A percentile compares a stretch with the other conserved stretches of the same genome.
Conservation (phyloP, 306 rosid species). For the Sophora flavescens region DNA sequence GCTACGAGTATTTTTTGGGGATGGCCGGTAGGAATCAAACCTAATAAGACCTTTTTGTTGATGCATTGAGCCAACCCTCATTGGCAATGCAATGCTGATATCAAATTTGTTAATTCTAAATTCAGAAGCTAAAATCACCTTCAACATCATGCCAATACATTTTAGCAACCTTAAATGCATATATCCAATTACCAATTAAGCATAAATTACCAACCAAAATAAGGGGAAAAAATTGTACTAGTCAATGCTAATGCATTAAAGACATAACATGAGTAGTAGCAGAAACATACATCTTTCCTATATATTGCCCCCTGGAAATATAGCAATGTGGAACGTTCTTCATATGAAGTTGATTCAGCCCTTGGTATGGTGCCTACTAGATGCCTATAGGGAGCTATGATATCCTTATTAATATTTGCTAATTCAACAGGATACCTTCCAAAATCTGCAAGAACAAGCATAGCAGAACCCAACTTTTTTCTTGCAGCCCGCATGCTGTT, state of each 20-base stretch:
- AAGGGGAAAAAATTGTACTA: not conserved
- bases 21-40: too few relatives aligned
- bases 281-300: slow-evolving; percentile 89
- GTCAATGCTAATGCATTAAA: slow-evolving; percentile 22
- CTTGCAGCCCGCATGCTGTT: slow-evolving; percentile 88
- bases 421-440: slow-evolving; percentile 86
- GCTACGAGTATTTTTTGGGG: too few relatives aligned
- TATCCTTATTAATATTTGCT: slow-evolving; percentile 86
- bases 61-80: too few relatives aligned
- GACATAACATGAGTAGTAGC: slow-evolving; percentile 38
- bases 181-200: slow-evolving; percentile 34
- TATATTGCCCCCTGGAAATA: slow-evolving; percentile 94
- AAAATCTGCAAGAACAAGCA: slow-evolving; percentile 93
- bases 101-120: slow-evolving; percentile 23
- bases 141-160: slow-evolving; percentile 4
- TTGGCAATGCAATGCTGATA: not conserved
- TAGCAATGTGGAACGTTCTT: slow-evolving; percentile 70
- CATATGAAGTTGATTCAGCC: slow-evolving; percentile 70
- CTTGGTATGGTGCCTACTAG: slow-evolving; percentile 63
- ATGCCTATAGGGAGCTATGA: slow-evolving; percentile 91
- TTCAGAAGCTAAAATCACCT: slow-evolving; percentile 29
- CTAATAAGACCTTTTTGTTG: too few relatives aligned
- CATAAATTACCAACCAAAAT: slow-evolving; percentile 22
- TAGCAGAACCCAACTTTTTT: slow-evolving; percentile 78
- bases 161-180: slow-evolving; percentile 13